Percentiles rank a stretch among this genome's conserved stretches.
Conservation (phyloP, 345 rosid species). For the Gossypium bickii region DNA sequence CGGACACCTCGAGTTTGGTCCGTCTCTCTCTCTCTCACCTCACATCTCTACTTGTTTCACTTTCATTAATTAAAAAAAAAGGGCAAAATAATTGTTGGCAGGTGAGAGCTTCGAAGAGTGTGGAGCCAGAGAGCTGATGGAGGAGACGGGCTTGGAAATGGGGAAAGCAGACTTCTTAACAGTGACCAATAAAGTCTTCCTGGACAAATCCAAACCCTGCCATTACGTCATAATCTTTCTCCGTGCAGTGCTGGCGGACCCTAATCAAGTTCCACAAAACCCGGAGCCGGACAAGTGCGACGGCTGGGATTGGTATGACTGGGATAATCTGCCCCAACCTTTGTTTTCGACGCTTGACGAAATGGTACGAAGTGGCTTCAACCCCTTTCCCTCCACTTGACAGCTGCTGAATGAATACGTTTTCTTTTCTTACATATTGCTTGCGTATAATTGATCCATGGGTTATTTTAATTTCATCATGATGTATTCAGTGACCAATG, state of each 20-base stretch:
- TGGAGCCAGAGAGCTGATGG: conserved; percentile 67
- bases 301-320: conserved; percentile 83
- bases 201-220: conserved; percentile 48
- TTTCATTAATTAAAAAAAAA: background rate
- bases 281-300: conserved; percentile 65
- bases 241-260: conserved; percentile 44
- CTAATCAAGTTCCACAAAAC: conserved; percentile 45
- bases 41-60: background rate
- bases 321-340: conserved; percentile 68
- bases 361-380: conserved; percentile 57
- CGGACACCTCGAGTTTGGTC: conserved; percentile 95
- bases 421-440: background rate
- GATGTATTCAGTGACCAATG: background rate
- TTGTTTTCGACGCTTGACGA: conserved; percentile 70
- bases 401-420: background rate
- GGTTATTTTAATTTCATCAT: background rate
- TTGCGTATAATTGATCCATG: background rate
- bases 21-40: background rate
- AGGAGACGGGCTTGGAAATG: conserved; percentile 69
- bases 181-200: conserved; percentile 56
- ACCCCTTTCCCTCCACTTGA: conserved; percentile 31
- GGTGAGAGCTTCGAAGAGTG: conserved; percentile 92
- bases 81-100: conserved; percentile 14
- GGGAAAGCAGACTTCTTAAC: conserved; percentile 46
- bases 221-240: conserved; percentile 66